These are phyloP conservation scores for Przewalskia tangutica DNA, from an alignment of 257 asterid species.

Conservation along the genomic window DNA sequence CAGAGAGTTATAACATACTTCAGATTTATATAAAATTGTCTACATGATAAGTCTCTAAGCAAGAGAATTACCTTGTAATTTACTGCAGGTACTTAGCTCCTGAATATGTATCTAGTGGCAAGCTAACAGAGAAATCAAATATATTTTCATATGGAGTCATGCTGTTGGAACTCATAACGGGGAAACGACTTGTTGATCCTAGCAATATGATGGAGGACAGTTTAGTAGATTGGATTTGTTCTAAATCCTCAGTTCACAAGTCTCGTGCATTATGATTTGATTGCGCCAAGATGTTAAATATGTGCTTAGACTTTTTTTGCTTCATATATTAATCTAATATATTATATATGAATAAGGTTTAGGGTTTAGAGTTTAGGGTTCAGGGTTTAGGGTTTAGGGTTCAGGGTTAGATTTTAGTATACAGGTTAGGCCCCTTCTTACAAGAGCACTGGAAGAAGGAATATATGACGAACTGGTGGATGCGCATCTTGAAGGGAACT, in stretches of 20 bases:
- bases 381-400: too few species aligned
- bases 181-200: conserved; percentile 65
- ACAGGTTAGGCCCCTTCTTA: conserved; percentile 73
- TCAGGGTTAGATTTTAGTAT: too few species aligned
- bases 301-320: not conserved
- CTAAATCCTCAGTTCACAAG: not conserved
- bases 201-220: conserved; percentile 73
- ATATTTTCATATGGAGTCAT: conserved; percentile 90
- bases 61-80: not conserved
- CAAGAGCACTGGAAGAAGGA: conserved; percentile 55
- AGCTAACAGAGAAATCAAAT: conserved; percentile 74
- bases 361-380: too few species aligned
- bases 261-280: not conserved
- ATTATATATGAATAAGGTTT: not conserved
- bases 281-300: not conserved
- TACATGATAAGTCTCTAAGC: not conserved
- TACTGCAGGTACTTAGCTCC: conserved; percentile 75
- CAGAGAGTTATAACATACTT: not conserved
- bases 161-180: conserved; percentile 83
- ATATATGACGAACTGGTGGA: conserved; percentile 47
- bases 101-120: conserved; percentile 92
- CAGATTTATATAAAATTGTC: not conserved
- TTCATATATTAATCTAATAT: not conserved
- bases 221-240: conserved; percentile 83
- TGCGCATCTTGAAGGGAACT: conserved; percentile 55